These are phyloP conservation scores for Pseudonectria buxi DNA, from an alignment of 2,329 filamentous ascomycete species.

Conservation along the genomic window DNA sequence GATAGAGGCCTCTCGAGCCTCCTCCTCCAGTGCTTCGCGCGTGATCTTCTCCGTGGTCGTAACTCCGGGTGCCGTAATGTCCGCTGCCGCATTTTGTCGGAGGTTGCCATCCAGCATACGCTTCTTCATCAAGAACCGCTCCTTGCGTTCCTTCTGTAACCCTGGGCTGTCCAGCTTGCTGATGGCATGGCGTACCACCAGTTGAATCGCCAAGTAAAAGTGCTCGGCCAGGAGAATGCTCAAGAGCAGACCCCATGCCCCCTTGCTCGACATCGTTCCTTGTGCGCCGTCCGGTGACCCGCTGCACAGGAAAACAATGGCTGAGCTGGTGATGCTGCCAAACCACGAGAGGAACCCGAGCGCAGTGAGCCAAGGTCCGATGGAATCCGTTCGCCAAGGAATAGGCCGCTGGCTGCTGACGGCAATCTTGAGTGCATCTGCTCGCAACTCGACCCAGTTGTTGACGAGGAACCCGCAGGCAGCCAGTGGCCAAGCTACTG, in stretches of 20 bases:
- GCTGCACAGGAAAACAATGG: slow-evolving; percentile 84
- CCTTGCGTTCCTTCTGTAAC: slow-evolving; percentile 74
- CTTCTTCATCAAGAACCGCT: slow-evolving; percentile 75
- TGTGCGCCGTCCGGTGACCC: slow-evolving; percentile 58
- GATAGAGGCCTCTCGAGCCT: slow-evolving; percentile 45
- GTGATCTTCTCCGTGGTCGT: slow-evolving; percentile 57
- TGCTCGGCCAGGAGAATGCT: slow-evolving; percentile 84
- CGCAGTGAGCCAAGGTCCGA: slow-evolving; percentile 84
- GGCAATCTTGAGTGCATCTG: slow-evolving; percentile 91
- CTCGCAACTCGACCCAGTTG: slow-evolving; percentile 92
- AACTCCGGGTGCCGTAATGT: slow-evolving; percentile 39
- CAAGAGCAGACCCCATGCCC: slow-evolving; percentile 72
- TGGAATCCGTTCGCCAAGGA: slow-evolving; percentile 85
- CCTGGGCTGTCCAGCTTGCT: slow-evolving; percentile 79
- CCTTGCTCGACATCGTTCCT: slow-evolving; percentile 63
- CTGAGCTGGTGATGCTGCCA: slow-evolving; percentile 79
- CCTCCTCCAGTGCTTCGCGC: slow-evolving; percentile 57
- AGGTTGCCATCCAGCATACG: slow-evolving; percentile 69
- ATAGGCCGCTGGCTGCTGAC: slow-evolving; percentile 82
- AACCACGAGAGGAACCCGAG: slow-evolving; percentile 91
- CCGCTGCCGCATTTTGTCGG: slow-evolving; percentile 47
- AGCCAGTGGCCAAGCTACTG: slow-evolving; percentile 90
- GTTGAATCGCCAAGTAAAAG: slow-evolving; percentile 72
- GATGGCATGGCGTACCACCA: slow-evolving; percentile 65
- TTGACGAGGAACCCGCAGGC: slow-evolving; percentile 84